These are phyloP conservation scores for Hermanozyma aechmeae DNA, from an alignment of 805 yeast genomes.

Conservation along the genomic window DNA sequence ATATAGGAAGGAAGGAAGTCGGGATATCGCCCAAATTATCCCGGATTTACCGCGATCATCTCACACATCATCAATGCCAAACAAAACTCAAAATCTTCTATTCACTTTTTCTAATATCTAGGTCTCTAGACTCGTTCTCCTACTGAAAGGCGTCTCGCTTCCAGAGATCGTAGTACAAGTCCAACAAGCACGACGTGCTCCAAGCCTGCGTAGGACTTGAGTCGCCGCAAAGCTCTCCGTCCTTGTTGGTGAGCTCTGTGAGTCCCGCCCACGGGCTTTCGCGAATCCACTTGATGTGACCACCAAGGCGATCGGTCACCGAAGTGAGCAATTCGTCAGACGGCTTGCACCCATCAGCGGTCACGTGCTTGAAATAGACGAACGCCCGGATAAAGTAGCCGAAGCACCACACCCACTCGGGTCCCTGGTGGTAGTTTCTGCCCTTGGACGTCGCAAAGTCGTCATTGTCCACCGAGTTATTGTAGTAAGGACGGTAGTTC, in stretches of 20 bases:
- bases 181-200: slow-evolving; percentile 83
- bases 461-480: slow-evolving; percentile 66
- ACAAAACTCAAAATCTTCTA: too few species aligned
- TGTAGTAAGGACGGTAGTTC: slow-evolving; percentile 86
- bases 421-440: slow-evolving; percentile 96
- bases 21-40: too few species aligned
- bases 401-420: slow-evolving; percentile 93
- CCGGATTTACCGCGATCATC: too few species aligned
- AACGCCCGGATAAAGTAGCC: slow-evolving; percentile 86
- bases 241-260: slow-evolving; percentile 84
- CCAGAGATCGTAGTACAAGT: slow-evolving; percentile 62
- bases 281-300: slow-evolving; percentile 60
- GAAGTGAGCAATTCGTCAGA: slow-evolving; percentile 47
- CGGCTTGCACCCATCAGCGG: slow-evolving; percentile 28
- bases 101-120: too few species aligned
- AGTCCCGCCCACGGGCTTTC: slow-evolving; percentile 90
- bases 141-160: too few species aligned
- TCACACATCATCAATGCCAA: too few species aligned
- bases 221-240: slow-evolving; percentile 73
- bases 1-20: too few species aligned
- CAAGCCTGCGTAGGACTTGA: slow-evolving; percentile 97
- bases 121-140: too few species aligned
- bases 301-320: slow-evolving; percentile 50
- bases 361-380: slow-evolving; percentile 39
- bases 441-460: slow-evolving; percentile 95